phyloP scores from a whole-genome alignment of 345 rosid genomes.

The Brassica juncea region DNA sequence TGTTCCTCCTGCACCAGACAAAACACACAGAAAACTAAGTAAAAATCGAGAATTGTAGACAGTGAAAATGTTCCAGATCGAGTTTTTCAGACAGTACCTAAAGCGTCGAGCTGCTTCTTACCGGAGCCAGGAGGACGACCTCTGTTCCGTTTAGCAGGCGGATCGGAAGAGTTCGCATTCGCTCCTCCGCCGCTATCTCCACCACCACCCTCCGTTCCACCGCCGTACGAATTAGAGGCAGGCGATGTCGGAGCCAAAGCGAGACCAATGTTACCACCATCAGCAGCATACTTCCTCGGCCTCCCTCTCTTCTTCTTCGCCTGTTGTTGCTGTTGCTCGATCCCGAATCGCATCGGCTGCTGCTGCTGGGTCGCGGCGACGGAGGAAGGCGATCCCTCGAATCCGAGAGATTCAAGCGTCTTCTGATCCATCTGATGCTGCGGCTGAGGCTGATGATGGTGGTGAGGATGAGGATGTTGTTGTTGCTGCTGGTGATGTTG shows the following conservation, averaged over 20 bases:
- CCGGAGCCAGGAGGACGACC: conserved; percentile 97
- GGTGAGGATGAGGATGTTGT: background rate
- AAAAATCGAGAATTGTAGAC: background rate
- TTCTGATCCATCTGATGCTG: conserved; percentile 42
- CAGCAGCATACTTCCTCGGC: conserved; percentile 88
- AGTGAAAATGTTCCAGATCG: conserved; percentile 8
- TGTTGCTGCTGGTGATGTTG: background rate
- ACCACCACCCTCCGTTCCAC: conserved; percentile 25
- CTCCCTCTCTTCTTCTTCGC: conserved; percentile 89
- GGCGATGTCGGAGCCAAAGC: conserved; percentile 72
- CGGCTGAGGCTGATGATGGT: conserved; percentile 30
- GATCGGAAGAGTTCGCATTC: conserved; percentile 49
- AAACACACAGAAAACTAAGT: conserved; percentile 3
- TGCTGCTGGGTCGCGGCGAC: conserved; percentile 31
- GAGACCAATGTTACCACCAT: conserved; percentile 85
- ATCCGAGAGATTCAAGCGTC: conserved; percentile 49
- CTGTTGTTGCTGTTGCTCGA: conserved; percentile 31
- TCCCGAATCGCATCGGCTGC: conserved; percentile 42
- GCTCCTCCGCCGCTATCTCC: conserved; percentile 36
- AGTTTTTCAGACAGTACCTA: conserved; percentile 49
- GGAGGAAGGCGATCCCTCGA: conserved; percentile 68
- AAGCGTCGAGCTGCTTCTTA: conserved; percentile 88
- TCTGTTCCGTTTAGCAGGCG: conserved; percentile 60
- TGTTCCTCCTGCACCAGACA: conserved; percentile 62
- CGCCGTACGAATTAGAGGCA: conserved; percentile 46